phyloP scores from a whole-genome alignment of 2,329 filamentous ascomycete genomes.

The Fusarium acutatum region DNA sequence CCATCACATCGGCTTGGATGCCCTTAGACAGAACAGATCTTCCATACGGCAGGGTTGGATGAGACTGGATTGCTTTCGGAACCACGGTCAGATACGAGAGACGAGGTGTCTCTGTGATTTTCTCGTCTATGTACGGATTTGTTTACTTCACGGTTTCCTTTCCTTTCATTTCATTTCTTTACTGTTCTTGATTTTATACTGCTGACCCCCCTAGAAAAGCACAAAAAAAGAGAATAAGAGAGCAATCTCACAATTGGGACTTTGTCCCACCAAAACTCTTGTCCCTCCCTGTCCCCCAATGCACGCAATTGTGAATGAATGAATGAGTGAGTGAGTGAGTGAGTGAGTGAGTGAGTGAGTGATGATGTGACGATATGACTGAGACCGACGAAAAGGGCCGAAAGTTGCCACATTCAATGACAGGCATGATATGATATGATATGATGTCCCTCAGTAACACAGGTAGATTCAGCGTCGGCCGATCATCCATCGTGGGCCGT shows the following conservation, averaged over 20 bases:
- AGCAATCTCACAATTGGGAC: slow-evolving; percentile 16
- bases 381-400: slow-evolving; percentile 18
- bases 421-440: background rate
- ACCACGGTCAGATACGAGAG: background rate
- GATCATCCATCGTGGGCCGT: slow-evolving; percentile 6
- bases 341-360: background rate
- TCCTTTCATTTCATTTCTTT: background rate
- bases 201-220: slow-evolving; percentile 3
- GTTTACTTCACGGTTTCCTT: background rate
- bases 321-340: background rate
- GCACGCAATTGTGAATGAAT: background rate
- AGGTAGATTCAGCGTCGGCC: slow-evolving; percentile 1
- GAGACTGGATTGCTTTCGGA: slow-evolving; percentile 17
- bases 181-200: background rate
- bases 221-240: slow-evolving; percentile 21
- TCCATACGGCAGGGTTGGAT: slow-evolving; percentile 2
- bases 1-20: background rate
- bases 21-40: slow-evolving; percentile 10
- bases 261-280: slow-evolving; percentile 1
- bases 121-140: slow-evolving; percentile 10
- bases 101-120: background rate
- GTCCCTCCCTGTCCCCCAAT: background rate
- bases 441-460: background rate
- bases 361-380: slow-evolving; percentile 8
- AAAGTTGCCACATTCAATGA: slow-evolving; percentile 6